Conservation (phyloP, 2,329 filamentous ascomycete genomes). For the Fusarium abutilonis region DNA sequence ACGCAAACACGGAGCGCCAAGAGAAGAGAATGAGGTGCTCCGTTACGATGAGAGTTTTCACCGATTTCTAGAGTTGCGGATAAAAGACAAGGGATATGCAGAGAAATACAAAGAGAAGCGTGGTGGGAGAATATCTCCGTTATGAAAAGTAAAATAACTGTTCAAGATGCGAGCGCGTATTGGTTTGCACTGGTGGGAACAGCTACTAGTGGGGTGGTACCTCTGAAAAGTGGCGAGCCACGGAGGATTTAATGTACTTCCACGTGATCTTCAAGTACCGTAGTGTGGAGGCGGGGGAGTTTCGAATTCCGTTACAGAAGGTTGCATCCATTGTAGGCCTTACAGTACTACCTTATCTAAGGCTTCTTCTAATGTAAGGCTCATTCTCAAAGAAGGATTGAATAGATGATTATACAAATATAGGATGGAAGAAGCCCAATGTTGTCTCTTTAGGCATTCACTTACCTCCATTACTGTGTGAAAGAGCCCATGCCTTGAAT, state of each 20-base stretch:
- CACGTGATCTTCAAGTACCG: constrained; percentile 10
- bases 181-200: background rate
- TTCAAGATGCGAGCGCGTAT: background rate
- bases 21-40: background rate
- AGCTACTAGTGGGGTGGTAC: background rate
- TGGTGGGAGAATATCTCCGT: background rate
- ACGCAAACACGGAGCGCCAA: background rate
- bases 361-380: no score
- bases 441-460: background rate
- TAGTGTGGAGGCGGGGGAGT: no score
- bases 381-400: no score
- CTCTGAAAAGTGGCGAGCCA: constrained; percentile 8
- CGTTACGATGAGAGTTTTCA: background rate
- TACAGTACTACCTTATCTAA: no score
- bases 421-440: no score
- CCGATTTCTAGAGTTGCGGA: background rate
- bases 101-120: constrained; percentile 2
- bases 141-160: background rate
- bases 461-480: background rate
- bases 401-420: no score
- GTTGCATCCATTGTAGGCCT: no score
- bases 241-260: background rate
- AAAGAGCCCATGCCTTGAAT: background rate
- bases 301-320: no score
- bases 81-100: background rate